A percentile compares a stretch with the other conserved stretches of the same genome.
Evolutionary conservation across 192 early-diverging fungal genomes (phyloP).

Genomic region (Coemansia sp.): DNA sequence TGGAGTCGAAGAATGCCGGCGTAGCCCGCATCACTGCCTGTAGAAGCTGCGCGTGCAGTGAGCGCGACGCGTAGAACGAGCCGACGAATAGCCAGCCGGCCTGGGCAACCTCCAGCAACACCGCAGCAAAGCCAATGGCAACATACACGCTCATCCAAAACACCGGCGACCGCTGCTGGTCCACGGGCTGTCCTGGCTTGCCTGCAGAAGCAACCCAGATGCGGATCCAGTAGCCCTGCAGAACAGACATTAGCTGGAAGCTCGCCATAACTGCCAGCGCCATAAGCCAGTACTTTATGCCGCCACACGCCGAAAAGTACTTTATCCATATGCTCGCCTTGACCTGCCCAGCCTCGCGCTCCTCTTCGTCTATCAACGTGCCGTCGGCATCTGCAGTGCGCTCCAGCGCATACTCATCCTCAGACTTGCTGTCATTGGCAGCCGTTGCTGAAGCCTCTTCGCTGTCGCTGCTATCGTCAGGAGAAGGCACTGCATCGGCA

Average conservation of each 20-base stretch:
- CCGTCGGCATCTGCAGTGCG: conserved; percentile 22
- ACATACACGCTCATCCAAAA: conserved; percentile 56
- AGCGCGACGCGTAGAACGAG: conserved; percentile 58
- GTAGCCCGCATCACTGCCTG: conserved; percentile 64
- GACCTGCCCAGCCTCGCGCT: conserved; percentile 54
- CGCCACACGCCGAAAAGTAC: conserved; percentile 70
- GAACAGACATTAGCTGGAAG: conserved; percentile 55
- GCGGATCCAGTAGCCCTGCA: conserved; percentile 67
- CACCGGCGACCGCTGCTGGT: conserved; percentile 36
- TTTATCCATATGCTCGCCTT: conserved; percentile 75
- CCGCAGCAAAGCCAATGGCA: conserved; percentile 49
- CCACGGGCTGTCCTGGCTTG: neutral
- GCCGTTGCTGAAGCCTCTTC: neutral
- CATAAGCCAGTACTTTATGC: conserved; percentile 54
- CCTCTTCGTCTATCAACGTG: conserved; percentile 79
- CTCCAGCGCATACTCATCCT: conserved; percentile 32
- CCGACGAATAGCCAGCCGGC: conserved; percentile 51
- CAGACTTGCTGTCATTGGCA: conserved; percentile 13
- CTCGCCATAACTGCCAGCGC: conserved; percentile 3
- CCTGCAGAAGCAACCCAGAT: conserved; percentile 55
- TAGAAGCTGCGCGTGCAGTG: conserved; percentile 59
- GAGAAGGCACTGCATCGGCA: conserved; percentile 9
- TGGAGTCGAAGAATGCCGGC: conserved; percentile 86
- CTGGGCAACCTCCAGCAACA: conserved; percentile 42
- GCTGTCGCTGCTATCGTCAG: conserved; percentile 35